phyloP scores from a whole-genome alignment of 257 asterid genomes.

The Solanum peruvianum region DNA sequence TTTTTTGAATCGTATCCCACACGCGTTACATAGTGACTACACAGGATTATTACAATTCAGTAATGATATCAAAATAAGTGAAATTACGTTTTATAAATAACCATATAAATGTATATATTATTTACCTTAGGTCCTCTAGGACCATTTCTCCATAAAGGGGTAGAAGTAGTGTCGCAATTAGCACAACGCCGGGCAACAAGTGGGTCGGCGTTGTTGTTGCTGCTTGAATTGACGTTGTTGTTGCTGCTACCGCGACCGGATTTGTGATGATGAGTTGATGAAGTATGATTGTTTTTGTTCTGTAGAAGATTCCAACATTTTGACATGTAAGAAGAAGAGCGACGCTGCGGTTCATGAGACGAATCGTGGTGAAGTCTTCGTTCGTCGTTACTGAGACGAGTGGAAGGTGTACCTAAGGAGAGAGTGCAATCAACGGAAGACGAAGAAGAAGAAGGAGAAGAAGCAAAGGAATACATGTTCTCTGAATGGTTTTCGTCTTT shows the following conservation, averaged over 20 bases:
- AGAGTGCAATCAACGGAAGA: constrained; percentile 79
- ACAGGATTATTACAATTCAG: neutral
- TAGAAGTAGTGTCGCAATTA: constrained; percentile 90
- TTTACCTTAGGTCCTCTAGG: constrained; percentile 76
- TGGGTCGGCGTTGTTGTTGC: constrained; percentile 19
- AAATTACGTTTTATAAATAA: too few relatives aligned
- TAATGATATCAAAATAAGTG: too few relatives aligned
- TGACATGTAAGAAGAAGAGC: constrained; percentile 27
- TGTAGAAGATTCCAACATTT: neutral
- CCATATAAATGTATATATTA: too few relatives aligned
- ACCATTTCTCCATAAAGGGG: constrained; percentile 97
- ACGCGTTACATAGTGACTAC: constrained; percentile 97
- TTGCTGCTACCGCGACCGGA: constrained; percentile 25
- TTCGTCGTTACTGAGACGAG: constrained; percentile 32
- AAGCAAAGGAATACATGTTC: constrained; percentile 2
- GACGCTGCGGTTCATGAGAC: constrained; percentile 13
- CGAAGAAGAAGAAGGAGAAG: constrained; percentile 15
- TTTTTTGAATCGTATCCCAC: constrained; percentile 94
- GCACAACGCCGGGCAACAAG: constrained; percentile 87
- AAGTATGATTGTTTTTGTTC: neutral
- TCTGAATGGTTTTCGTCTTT: constrained; percentile 18
- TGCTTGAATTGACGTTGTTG: neutral
- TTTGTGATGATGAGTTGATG: constrained; percentile 12
- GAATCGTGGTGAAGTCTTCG: neutral
- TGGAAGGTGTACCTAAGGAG: constrained; percentile 79